Percentiles rank a stretch among this genome's conserved stretches.
Evolutionary conservation across 208 protist species (phyloP).

Genomic region (Acanthamoeba culbertsoni): DNA sequence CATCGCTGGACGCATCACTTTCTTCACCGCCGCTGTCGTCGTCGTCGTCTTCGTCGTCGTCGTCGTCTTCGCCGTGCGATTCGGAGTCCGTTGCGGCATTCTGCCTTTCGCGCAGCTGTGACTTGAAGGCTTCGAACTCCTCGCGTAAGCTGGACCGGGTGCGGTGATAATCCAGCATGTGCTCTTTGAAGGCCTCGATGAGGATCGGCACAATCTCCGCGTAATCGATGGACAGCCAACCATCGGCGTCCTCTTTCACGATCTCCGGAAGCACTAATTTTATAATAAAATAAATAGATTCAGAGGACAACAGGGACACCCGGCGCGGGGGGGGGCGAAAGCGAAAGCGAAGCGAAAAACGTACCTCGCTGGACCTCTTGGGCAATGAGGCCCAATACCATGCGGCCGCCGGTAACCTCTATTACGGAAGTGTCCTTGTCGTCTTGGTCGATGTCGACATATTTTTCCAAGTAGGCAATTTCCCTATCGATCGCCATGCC

Average conservation of each 20-base stretch:
- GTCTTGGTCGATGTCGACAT: not conserved
- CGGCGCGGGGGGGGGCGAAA: too few relatives aligned
- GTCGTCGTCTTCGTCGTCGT: not conserved
- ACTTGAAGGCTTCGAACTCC: slow-evolving; percentile 1
- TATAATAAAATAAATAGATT: not conserved
- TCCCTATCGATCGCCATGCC: not conserved
- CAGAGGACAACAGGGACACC: not conserved
- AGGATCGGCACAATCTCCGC: slow-evolving; percentile 24
- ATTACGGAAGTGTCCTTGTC: not conserved
- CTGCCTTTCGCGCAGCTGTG: not conserved
- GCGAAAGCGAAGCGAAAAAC: too few relatives aligned
- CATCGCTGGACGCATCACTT: not conserved
- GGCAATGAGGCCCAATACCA: slow-evolving; percentile 38
- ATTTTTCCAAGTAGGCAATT: not conserved
- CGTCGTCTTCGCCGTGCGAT: not conserved
- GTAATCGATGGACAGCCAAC: slow-evolving; percentile 15
- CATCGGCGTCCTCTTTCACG: not conserved
- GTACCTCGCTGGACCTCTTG: slow-evolving; percentile 51
- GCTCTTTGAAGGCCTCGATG: slow-evolving; percentile 34
- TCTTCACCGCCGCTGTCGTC: not conserved
- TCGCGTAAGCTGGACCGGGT: not conserved
- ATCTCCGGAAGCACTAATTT: slow-evolving; percentile 15
- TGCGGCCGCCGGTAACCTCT: not conserved
- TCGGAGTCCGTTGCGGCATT: not conserved
- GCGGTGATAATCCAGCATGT: slow-evolving; percentile 16